These are phyloP conservation scores for Teunomyces cretensis DNA, from an alignment of 805 yeast species.

Conservation along the genomic window DNA sequence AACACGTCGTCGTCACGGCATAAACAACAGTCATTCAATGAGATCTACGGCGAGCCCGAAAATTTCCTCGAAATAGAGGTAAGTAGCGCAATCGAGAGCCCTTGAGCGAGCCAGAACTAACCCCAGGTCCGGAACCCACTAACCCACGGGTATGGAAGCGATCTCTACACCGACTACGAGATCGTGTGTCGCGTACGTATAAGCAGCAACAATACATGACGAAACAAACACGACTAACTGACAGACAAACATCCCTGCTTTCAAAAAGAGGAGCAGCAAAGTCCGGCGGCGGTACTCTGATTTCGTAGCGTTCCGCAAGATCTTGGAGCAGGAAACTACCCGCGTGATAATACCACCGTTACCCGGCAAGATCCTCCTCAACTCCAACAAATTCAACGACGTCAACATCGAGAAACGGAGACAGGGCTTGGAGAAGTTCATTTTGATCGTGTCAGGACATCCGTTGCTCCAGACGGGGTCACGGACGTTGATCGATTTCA, in stretches of 20 bases:
- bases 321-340: slow-evolving; percentile 72
- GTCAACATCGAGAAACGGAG: slow-evolving; percentile 82
- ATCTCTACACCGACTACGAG: slow-evolving; percentile 89
- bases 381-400: slow-evolving; percentile 71
- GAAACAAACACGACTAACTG: slow-evolving; percentile 12
- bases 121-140: slow-evolving; percentile 58
- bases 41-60: slow-evolving; percentile 91
- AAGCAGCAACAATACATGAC: neutral
- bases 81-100: slow-evolving; percentile 1
- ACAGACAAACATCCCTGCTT: slow-evolving; percentile 84
- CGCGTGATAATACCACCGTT: slow-evolving; percentile 81
- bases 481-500: slow-evolving; percentile 72
- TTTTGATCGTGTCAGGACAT: slow-evolving; percentile 82
- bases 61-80: slow-evolving; percentile 84
- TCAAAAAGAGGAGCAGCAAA: slow-evolving; percentile 57
- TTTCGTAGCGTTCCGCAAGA: slow-evolving; percentile 75
- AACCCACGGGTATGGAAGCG: slow-evolving; percentile 65
- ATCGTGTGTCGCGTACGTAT: slow-evolving; percentile 63
- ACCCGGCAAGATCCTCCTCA: slow-evolving; percentile 82
- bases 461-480: slow-evolving; percentile 89
- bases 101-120: too few species aligned
- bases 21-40: slow-evolving; percentile 64
- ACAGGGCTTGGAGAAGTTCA: slow-evolving; percentile 78
- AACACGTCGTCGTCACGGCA: slow-evolving; percentile 36
- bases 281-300: slow-evolving; percentile 90